phyloP scores from a whole-genome alignment of 1,139 yeast species.

The Blastobotrys persicus region DNA sequence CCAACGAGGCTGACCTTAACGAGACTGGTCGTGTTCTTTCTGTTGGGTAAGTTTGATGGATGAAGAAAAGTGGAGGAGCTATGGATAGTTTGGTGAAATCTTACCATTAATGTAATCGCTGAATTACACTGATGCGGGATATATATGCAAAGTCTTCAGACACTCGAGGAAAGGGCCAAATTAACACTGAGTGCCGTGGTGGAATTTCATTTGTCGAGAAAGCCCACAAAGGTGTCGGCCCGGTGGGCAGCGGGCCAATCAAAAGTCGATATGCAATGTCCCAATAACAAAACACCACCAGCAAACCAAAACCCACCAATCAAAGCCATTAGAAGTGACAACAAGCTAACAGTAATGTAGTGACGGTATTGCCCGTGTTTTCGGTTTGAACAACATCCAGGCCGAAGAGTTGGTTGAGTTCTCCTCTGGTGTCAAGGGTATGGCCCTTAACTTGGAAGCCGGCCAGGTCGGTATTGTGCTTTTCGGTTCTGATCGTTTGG shows the following conservation, averaged over 20 bases:
- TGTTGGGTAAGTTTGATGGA: conserved; percentile 87
- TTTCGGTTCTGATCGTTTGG: conserved; percentile 98
- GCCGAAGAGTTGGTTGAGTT: conserved; percentile 99
- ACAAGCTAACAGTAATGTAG: conserved; percentile 40
- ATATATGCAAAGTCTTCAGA: background rate
- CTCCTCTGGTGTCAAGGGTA: conserved; percentile 99
- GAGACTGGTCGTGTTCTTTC: conserved; percentile 99
- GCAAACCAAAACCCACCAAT: background rate
- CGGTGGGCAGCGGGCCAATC: conserved; percentile 16
- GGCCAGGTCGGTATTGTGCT: conserved; percentile 99
- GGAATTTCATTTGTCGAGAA: conserved; percentile 6
- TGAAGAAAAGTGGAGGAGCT: too few species aligned
- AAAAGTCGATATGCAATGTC: conserved; percentile 11
- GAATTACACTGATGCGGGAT: background rate
- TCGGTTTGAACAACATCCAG: conserved; percentile 99
- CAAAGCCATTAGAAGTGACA: too few species aligned
- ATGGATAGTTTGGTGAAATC: background rate
- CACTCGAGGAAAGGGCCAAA: background rate
- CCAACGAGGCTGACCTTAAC: conserved; percentile 95
- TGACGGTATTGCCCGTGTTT: conserved; percentile 99
- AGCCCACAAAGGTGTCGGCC: background rate
- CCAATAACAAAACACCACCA: background rate
- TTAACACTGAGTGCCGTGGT: background rate
- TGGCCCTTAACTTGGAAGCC: conserved; percentile 99
- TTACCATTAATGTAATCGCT: background rate